phyloP scores from a whole-genome alignment of 2,329 filamentous ascomycete species.

The Trichophyton mentagrophytes region DNA sequence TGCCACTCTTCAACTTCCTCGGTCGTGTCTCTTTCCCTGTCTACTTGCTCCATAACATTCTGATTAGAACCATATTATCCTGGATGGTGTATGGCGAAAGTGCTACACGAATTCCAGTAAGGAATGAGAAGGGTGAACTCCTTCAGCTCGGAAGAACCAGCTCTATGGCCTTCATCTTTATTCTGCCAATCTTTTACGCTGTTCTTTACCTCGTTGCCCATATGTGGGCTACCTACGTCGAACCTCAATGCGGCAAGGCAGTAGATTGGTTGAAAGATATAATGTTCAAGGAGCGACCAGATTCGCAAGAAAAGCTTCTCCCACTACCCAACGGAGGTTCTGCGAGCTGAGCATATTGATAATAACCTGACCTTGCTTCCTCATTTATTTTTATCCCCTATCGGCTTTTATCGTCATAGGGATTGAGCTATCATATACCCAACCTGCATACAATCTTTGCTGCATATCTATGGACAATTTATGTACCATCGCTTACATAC shows the following conservation, averaged over 20 bases:
- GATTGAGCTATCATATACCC: neutral
- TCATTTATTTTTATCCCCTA: neutral
- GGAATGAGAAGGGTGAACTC: slow-evolving; percentile 10
- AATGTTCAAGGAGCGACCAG: slow-evolving; percentile 14
- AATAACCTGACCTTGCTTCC: neutral
- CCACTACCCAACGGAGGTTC: slow-evolving; percentile 3
- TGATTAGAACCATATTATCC: slow-evolving; percentile 19
- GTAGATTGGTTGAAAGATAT: slow-evolving; percentile 12
- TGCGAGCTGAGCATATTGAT: neutral
- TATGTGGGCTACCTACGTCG: slow-evolving; percentile 12
- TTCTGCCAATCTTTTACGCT: slow-evolving; percentile 13
- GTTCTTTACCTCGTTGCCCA: slow-evolving; percentile 12
- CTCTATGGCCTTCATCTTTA: slow-evolving; percentile 11
- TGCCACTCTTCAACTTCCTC: slow-evolving; percentile 18
- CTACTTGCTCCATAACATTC: slow-evolving; percentile 19
- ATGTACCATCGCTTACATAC: neutral
- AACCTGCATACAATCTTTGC: neutral
- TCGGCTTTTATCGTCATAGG: neutral
- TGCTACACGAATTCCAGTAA: slow-evolving; percentile 4
- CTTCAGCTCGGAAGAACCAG: slow-evolving; percentile 4
- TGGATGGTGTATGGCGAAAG: slow-evolving; percentile 16
- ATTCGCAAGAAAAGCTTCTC: slow-evolving; percentile 10
- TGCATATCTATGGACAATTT: neutral
- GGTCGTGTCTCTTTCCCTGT: slow-evolving; percentile 20
- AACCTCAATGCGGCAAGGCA: slow-evolving; percentile 11